These are phyloP conservation scores for Penicillium waksmanii DNA, from an alignment of 495 filamentous ascomycete genomes.

Conservation along the genomic window DNA sequence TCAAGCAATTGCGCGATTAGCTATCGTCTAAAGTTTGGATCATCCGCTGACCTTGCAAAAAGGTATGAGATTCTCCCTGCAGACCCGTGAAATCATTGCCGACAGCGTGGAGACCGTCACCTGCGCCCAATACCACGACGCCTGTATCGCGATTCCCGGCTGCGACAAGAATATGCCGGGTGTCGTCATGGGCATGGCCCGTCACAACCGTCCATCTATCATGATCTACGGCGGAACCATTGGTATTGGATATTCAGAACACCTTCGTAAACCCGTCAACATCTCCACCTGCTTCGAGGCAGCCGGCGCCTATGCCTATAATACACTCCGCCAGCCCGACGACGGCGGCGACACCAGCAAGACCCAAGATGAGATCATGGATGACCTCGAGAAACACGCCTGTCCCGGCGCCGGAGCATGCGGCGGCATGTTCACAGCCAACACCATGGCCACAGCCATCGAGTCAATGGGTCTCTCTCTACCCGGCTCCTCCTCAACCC, in stretches of 20 bases:
- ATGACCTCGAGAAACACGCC: constrained; percentile 81
- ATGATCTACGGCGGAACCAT: constrained; percentile 94
- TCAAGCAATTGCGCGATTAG: not conserved
- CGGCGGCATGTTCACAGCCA: constrained; percentile 96
- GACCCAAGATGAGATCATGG: constrained; percentile 77
- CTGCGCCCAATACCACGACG: constrained; percentile 86
- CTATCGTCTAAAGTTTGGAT: not conserved
- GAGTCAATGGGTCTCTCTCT: constrained; percentile 93
- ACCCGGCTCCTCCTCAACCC: constrained; percentile 88
- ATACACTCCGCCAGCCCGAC: constrained; percentile 61
- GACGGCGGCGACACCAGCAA: constrained; percentile 60
- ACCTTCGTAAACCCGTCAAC: constrained; percentile 82
- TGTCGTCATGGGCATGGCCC: constrained; percentile 77
- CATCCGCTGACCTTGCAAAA: not conserved
- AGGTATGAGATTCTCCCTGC: constrained; percentile 98
- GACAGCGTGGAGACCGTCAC: constrained; percentile 94
- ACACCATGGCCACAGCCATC: constrained; percentile 96
- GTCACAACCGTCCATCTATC: constrained; percentile 86
- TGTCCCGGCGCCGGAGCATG: constrained; percentile 95
- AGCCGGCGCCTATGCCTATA: constrained; percentile 82
- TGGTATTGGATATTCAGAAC: constrained; percentile 77
- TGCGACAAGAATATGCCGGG: constrained; percentile 99
- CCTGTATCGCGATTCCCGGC: constrained; percentile 91
- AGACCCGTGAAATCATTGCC: constrained; percentile 92
- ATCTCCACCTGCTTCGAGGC: constrained; percentile 92